A percentile compares a stretch with the other conserved stretches of the same genome.
Conservation (phyloP, 2,329 filamentous ascomycete genomes). For the Aspergillus carbonarius region DNA sequence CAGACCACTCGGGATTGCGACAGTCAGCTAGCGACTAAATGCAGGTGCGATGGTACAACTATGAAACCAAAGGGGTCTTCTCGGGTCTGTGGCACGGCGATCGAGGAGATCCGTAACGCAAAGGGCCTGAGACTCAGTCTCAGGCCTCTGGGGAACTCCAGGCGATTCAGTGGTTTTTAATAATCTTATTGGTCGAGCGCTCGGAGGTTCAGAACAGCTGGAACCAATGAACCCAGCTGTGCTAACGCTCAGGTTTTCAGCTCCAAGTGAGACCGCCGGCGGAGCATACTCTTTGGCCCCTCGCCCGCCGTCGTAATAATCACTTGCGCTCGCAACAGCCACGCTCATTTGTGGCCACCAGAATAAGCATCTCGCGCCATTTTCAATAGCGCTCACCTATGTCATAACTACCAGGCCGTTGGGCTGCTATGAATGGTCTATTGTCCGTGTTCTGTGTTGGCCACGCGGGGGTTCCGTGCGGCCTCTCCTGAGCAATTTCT, state of each 20-base stretch:
- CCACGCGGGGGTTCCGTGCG: neutral
- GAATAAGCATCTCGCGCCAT: constrained; percentile 27
- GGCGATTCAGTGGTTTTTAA: neutral
- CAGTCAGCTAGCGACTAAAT: neutral
- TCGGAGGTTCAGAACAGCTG: constrained; percentile 12
- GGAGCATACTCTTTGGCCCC: constrained; percentile 13
- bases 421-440: constrained; percentile 9
- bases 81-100: neutral
- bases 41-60: neutral
- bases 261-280: neutral
- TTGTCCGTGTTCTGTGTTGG: neutral
- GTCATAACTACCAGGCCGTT: constrained; percentile 6
- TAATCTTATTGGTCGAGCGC: constrained; percentile 12
- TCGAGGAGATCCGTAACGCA: neutral
- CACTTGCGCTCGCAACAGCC: constrained; percentile 20
- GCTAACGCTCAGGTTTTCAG: neutral
- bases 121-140: neutral
- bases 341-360: constrained; percentile 21
- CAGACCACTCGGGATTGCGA: neutral
- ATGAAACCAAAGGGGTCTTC: neutral
- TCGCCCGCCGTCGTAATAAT: constrained; percentile 19
- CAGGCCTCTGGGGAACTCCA: neutral
- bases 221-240: constrained; percentile 12
- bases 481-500: constrained; percentile 12
- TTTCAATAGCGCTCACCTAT: constrained; percentile 7